Conservation (phyloP, 371 early-diverging fungal genomes). For the Circinella umbellata region DNA sequence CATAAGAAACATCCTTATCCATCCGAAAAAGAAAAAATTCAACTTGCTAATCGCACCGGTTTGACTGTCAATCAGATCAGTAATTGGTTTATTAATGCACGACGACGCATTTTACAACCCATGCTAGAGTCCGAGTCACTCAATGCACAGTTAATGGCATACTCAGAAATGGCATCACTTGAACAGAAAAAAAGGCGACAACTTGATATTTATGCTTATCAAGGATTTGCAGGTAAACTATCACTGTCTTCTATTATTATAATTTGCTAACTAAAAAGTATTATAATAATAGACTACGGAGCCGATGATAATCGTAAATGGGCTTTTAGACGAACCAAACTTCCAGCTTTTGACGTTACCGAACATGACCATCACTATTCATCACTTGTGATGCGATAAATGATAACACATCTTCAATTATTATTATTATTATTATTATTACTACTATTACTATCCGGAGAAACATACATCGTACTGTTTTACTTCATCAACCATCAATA, state of each 20-base stretch:
- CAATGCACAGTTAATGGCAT: constrained; percentile 21
- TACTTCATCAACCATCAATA: too few relatives aligned
- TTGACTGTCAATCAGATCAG: constrained; percentile 80
- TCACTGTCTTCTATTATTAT: not conserved
- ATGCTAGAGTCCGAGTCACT: constrained; percentile 44
- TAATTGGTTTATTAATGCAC: constrained; percentile 92
- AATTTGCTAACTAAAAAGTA: not conserved
- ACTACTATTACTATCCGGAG: too few relatives aligned
- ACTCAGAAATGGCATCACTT: constrained; percentile 17
- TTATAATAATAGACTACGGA: constrained; percentile 16
- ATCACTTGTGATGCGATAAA: constrained; percentile 18
- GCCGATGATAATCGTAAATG: constrained; percentile 23
- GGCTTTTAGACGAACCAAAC: constrained; percentile 26
- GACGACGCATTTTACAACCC: constrained; percentile 71
- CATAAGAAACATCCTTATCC: constrained; percentile 86
- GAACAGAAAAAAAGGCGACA: constrained; percentile 32
- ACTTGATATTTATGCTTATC: constrained; percentile 30
- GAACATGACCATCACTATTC: constrained; percentile 16
- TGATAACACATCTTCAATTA: not conserved
- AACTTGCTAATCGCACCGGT: constrained; percentile 66
- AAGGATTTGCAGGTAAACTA: constrained; percentile 28
- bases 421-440: not conserved
- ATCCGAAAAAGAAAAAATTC: constrained; percentile 76
- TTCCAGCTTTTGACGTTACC: constrained; percentile 26
- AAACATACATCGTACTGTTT: too few relatives aligned